These are phyloP conservation scores for Polyporus tsugae DNA, from an alignment of 1,284 basidiomycete species.

Conservation along the genomic window DNA sequence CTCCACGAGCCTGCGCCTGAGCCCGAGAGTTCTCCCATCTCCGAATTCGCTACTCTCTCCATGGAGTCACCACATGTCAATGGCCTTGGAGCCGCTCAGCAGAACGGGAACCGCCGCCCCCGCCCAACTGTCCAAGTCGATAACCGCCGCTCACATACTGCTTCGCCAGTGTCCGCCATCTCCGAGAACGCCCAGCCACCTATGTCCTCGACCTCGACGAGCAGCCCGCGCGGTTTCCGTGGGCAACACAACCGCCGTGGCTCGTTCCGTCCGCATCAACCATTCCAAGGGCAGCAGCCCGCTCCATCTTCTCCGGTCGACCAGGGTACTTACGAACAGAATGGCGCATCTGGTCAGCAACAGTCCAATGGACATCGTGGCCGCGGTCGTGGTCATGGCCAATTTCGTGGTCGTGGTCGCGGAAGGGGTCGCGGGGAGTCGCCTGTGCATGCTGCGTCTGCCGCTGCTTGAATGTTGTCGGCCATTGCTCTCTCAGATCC, in stretches of 20 bases:
- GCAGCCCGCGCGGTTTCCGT: conserved; percentile 16
- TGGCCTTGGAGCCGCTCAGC: neutral
- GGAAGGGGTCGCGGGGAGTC: conserved; percentile 37
- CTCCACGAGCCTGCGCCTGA: conserved; percentile 11
- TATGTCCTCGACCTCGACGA: conserved; percentile 2
- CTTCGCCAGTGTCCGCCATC: conserved; percentile 22
- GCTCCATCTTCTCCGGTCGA: neutral
- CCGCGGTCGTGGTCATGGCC: conserved; percentile 34
- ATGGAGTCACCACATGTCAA: neutral
- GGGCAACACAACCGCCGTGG: conserved; percentile 22
- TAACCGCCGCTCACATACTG: conserved; percentile 16
- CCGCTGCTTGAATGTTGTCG: neutral
- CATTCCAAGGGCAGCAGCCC: conserved; percentile 10
- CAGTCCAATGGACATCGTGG: conserved; percentile 17
- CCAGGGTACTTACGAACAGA: neutral
- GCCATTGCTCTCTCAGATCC: neutral
- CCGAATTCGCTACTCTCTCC: neutral
- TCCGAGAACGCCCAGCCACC: conserved; percentile 18
- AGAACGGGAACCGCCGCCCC: conserved; percentile 19
- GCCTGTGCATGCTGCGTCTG: neutral
- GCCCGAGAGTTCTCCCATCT: neutral
- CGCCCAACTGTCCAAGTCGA: conserved; percentile 24
- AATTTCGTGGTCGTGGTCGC: conserved; percentile 50
- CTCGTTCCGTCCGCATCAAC: conserved; percentile 26
- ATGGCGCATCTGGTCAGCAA: conserved; percentile 3